Evolutionary conservation across 495 filamentous ascomycete species (phyloP).

Genomic region (Hypoxylon cercidicola): DNA sequence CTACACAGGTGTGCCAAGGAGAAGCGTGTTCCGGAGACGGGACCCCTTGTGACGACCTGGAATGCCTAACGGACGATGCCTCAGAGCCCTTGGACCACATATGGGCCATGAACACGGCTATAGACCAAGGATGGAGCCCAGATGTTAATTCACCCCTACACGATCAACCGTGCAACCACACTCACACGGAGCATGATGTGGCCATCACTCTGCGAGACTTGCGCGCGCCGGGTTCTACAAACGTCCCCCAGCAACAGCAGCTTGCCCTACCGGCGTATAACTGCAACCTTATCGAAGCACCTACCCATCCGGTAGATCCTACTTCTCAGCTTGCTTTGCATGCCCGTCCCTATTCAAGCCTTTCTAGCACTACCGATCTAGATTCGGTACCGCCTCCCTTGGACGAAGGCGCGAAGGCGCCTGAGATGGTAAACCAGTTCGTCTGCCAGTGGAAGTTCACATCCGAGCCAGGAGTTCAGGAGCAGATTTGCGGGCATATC

Average conservation of each 20-base stretch:
- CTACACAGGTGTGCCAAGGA: constrained; percentile 37
- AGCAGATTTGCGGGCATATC: constrained; percentile 33
- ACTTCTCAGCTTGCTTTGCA: constrained; percentile 14
- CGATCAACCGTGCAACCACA: constrained; percentile 42
- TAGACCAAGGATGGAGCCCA: constrained; percentile 22
- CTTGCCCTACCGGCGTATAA: constrained; percentile 14
- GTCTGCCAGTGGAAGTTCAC: constrained; percentile 49
- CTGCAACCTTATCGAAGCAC: constrained; percentile 5
- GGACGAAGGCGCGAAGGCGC: constrained; percentile 13
- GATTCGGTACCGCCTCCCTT: constrained; percentile 3
- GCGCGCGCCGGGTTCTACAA: constrained; percentile 26
- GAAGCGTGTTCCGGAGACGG: constrained; percentile 41
- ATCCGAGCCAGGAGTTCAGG: constrained; percentile 14
- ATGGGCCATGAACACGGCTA: constrained; percentile 23
- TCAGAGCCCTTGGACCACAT: constrained; percentile 23
- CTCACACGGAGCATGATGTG: constrained; percentile 42
- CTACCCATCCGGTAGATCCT: constrained; percentile 3
- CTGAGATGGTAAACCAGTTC: constrained; percentile 17
- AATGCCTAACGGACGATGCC: constrained; percentile 35
- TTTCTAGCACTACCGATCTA: constrained; percentile 22
- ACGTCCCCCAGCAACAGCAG: constrained; percentile 21
- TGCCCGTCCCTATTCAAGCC: constrained; percentile 19
- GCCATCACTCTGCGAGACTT: constrained; percentile 41
- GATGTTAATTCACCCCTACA: constrained; percentile 15
- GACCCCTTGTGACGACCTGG: constrained; percentile 38